Percentiles rank a stretch among this genome's conserved stretches.
phyloP scores from a whole-genome alignment of 371 early-diverging fungal genomes.

The Mortierella sp. region DNA sequence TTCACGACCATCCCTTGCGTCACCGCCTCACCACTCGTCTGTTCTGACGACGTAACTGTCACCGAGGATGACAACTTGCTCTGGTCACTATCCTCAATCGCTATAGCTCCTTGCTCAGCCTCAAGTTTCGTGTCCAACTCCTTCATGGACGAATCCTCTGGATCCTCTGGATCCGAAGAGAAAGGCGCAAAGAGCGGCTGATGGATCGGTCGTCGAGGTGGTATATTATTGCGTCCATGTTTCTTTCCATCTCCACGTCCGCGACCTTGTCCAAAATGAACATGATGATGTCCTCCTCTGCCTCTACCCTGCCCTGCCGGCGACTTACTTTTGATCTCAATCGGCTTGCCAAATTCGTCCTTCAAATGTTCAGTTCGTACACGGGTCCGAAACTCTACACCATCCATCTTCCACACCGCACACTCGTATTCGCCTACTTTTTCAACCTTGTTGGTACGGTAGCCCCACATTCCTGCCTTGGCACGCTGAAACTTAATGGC shows the following conservation, averaged over 20 bases:
- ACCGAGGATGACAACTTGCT: not conserved
- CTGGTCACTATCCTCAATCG: not conserved
- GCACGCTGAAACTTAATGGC: constrained; percentile 53
- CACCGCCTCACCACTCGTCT: not conserved
- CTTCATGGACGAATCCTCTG: not conserved
- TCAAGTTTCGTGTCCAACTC: not conserved
- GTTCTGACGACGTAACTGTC: not conserved
- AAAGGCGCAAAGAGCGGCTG: constrained; percentile 37
- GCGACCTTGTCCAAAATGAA: not conserved
- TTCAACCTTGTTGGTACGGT: constrained; percentile 42
- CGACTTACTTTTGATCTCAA: constrained; percentile 9
- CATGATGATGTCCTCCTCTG: constrained; percentile 5
- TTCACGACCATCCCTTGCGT: constrained; percentile 8
- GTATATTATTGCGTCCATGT: constrained; percentile 9
- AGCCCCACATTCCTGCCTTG: constrained; percentile 53
- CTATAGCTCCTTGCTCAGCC: not conserved
- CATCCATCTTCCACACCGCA: constrained; percentile 56
- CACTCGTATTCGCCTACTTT: constrained; percentile 53
- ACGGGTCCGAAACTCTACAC: constrained; percentile 45
- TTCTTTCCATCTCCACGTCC: constrained; percentile 5
- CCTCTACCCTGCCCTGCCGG: constrained; percentile 5
- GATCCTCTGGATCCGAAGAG: constrained; percentile 20
- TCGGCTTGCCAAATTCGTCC: constrained; percentile 38
- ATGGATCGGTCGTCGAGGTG: constrained; percentile 20
- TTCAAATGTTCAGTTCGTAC: constrained; percentile 54